Evolutionary conservation across 2,329 filamentous ascomycete species (phyloP).

Genomic region (Chrysoporthe austroafricana): DNA sequence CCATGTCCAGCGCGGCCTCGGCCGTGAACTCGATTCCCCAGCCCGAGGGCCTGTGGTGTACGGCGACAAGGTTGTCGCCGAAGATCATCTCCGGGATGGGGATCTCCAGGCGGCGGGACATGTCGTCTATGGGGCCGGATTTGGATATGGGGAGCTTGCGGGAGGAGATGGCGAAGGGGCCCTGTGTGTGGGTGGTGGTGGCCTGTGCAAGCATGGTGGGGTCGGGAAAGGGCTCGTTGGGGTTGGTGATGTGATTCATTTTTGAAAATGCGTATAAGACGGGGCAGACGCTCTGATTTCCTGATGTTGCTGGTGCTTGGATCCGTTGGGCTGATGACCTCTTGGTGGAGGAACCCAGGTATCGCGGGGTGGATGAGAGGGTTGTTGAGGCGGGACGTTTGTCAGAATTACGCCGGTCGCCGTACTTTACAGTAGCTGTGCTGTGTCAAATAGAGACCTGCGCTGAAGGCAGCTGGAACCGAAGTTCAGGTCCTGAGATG

Average conservation of each 20-base stretch:
- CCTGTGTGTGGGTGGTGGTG: conserved; percentile 61
- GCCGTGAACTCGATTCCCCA: conserved; percentile 85
- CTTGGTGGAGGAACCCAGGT: background rate
- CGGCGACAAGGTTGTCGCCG: conserved; percentile 83
- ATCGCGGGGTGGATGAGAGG: background rate
- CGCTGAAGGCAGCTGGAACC: background rate
- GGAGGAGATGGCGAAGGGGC: conserved; percentile 74
- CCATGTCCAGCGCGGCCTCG: conserved; percentile 82
- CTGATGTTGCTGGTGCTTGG: background rate
- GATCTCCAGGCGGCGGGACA: conserved; percentile 79
- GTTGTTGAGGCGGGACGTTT: background rate
- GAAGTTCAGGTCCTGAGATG: background rate
- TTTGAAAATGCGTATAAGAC: background rate
- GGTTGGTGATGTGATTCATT: conserved; percentile 47
- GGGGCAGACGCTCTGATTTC: background rate
- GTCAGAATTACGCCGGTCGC: background rate
- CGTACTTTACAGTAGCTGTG: background rate
- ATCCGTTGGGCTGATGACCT: background rate
- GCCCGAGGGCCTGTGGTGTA: conserved; percentile 73
- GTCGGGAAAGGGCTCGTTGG: conserved; percentile 59
- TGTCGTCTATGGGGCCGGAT: conserved; percentile 82
- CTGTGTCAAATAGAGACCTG: background rate
- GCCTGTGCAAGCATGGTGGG: conserved; percentile 54
- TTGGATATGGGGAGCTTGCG: conserved; percentile 96
- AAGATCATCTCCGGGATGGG: conserved; percentile 99